Evolutionary conservation across 352 stramenopile species (phyloP), one percentile per base, ranked within the genome.

Genomic region (Globisporangium mamillatum): DNA sequence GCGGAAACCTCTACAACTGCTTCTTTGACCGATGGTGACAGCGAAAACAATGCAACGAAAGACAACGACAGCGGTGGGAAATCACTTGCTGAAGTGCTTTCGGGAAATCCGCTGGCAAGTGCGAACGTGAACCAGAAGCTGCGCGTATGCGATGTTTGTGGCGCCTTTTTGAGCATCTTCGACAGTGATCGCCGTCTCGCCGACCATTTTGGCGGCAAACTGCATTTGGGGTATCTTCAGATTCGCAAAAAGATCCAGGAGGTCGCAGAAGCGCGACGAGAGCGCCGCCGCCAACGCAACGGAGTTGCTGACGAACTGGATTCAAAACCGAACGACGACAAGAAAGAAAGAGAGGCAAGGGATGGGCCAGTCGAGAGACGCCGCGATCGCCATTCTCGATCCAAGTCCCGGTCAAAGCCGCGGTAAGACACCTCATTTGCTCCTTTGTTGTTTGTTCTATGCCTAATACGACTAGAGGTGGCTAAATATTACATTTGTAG

Each of bases 131-230:
- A 92, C 69, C 83, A 95, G 59, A 95, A 94, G 68, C 71, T 97
- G 12, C 88, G 89, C 22, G 90, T 98, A 58, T 98, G 92, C 63
- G 90, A 97, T 73, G 88, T 98, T 38, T 98, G 92, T 66, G 92
- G 92, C 6, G 90, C 92, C 4, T 96, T 97, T 69, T 73, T 98
- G 27, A 97, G 89, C 66, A 98, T 97, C 66, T 97, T 94, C 60
- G 92, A 98, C 77, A 97, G 88, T 56, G 92, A 98, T 61, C 84
- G 84, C 3, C 85, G 92, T 18, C 75, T 98, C 12, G 88, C 89
- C 1, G 91, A 98, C 55, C 92, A 98, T 63, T 98, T 94, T 82
- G 88, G 87, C 22, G 92, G 92, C 24, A 98, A 98, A 72, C 72
- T 97, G 29, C 92, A 98, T 50, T 71, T 98, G 6, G 92, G 92